Conservation (phyloP, 2,329 filamentous ascomycete genomes). For the Emmonsiellopsis sp. region DNA sequence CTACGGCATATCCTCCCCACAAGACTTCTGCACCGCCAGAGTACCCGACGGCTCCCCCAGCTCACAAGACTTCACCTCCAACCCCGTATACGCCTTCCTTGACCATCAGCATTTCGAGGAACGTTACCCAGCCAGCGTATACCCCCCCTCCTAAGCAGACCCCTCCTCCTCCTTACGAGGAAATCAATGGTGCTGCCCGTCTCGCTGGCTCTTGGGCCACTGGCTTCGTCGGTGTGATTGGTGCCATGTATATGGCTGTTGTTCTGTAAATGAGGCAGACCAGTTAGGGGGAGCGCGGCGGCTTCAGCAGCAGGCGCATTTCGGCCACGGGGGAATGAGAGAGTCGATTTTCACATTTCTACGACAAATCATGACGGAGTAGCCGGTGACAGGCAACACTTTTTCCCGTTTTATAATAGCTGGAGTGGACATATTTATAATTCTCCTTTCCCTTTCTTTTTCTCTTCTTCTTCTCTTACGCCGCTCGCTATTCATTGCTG, state of each 20-base stretch:
- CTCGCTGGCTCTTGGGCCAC: not conserved
- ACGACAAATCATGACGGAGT: no score
- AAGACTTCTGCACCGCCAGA: not conserved
- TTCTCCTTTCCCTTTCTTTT: no score
- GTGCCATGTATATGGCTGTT: not conserved
- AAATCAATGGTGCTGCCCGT: not conserved
- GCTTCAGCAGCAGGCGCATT: no score
- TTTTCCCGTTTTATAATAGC: no score
- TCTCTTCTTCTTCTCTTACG: no score
- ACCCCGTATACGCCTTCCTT: not conserved
- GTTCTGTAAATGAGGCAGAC: not conserved
- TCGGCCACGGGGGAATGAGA: not conserved
- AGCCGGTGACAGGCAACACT: no score
- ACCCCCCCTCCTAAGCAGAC: not conserved
- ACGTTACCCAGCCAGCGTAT: not conserved
- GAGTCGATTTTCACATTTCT: not conserved
- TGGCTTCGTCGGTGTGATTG: not conserved
- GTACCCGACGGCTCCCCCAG: not conserved
- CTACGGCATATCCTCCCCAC: no score
- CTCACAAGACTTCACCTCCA: not conserved
- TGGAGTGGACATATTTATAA: no score
- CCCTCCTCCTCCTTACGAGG: not conserved
- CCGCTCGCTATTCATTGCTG: no score
- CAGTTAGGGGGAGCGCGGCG: no score
- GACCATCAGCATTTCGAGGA: not conserved